Evolutionary conservation across 805 yeast genomes (phyloP).

Genomic region (Pichia sporocuriosa): DNA sequence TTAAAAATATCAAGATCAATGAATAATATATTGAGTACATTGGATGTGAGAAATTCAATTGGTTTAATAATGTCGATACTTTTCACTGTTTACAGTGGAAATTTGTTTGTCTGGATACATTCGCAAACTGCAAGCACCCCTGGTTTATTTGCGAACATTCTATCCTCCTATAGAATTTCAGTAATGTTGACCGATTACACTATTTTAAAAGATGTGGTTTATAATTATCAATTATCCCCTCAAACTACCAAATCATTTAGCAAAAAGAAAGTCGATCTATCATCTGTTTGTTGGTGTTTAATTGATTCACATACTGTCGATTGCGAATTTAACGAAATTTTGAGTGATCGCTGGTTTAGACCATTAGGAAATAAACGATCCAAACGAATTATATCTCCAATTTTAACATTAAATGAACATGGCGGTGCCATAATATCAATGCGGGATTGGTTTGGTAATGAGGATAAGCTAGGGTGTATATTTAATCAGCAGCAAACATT

Average conservation of each 20-base stretch:
- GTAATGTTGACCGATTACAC: slow-evolving; percentile 79
- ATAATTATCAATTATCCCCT: slow-evolving; percentile 88
- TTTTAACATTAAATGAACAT: slow-evolving; percentile 82
- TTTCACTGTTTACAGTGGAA: slow-evolving; percentile 80
- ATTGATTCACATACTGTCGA: slow-evolving; percentile 86
- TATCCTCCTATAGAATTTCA: slow-evolving; percentile 64
- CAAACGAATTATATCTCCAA: slow-evolving; percentile 75
- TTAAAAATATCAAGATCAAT: slow-evolving; percentile 40
- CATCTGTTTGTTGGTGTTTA: slow-evolving; percentile 80
- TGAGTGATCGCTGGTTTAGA: slow-evolving; percentile 82
- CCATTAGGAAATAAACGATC: slow-evolving; percentile 83
- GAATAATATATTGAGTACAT: slow-evolving; percentile 53
- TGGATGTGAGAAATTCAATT: slow-evolving; percentile 71
- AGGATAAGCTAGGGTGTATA: slow-evolving; percentile 52
- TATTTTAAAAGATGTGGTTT: slow-evolving; percentile 82
- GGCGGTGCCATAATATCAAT: slow-evolving; percentile 94
- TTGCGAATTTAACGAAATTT: slow-evolving; percentile 84
- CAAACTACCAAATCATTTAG: slow-evolving; percentile 74
- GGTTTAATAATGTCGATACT: slow-evolving; percentile 81
- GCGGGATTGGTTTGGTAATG: slow-evolving; percentile 82
- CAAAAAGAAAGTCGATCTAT: slow-evolving; percentile 68
- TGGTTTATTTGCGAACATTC: slow-evolving; percentile 79
- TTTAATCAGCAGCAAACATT: slow-evolving; percentile 30
- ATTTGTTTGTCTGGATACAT: slow-evolving; percentile 73
- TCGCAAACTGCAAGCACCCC: slow-evolving; percentile 66